phyloP scores from a whole-genome alignment of 345 rosid genomes.

The Eucalyptus curtisii region DNA sequence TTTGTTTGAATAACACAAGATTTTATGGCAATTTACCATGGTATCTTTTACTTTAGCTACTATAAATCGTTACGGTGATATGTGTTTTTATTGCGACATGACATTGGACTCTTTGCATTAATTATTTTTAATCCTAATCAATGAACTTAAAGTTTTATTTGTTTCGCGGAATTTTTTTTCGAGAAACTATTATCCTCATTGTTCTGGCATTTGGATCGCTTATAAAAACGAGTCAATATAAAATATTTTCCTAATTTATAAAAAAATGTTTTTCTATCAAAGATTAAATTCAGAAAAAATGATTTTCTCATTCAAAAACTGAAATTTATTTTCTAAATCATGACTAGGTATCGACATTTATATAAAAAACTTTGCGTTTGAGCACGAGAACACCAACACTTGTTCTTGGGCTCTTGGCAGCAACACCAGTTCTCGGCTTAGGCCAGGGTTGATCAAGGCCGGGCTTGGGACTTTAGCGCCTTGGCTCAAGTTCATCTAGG shows the following conservation, averaged over 20 bases:
- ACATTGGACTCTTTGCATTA: background rate
- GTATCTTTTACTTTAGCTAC: background rate
- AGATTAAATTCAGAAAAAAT: no score
- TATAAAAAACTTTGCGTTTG: background rate
- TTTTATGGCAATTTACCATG: background rate
- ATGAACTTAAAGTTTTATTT: background rate
- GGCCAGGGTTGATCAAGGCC: background rate
- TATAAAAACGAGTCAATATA: background rate
- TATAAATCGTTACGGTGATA: background rate
- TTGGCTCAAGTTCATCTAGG: background rate
- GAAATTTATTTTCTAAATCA: no score
- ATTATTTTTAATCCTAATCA: background rate
- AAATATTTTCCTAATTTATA: no score
- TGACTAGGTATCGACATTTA: rapidly evolving
- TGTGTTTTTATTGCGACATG: background rate
- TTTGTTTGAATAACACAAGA: background rate
- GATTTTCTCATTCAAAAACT: no score
- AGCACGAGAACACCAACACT: background rate
- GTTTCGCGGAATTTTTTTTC: no score
- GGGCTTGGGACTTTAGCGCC: background rate
- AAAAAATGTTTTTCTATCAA: no score
- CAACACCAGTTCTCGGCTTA: rapidly evolving
- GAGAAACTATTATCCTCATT: background rate
- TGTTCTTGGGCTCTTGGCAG: background rate
- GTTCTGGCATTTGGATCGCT: background rate